Base-by-base conservation (phyloP, 257 asterid genomes). In the Henckelia pumila region DNA sequence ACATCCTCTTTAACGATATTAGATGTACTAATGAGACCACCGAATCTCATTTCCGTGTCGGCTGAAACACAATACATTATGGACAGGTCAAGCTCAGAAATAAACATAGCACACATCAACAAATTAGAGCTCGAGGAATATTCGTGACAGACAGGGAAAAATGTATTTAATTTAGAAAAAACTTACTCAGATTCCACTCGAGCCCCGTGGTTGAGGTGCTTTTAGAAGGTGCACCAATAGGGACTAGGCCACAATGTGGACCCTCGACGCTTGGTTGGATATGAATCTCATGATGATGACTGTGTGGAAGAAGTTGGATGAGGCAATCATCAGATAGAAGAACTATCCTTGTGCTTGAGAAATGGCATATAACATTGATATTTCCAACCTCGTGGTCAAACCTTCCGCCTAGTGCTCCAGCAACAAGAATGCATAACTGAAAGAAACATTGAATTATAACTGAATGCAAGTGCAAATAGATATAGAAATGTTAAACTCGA, bases 361-460 rank as follows among this genome's bases (percentile, higher is more conserved):
- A 94, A 61, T 61, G 81, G 63, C 85, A 94, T 22, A 88, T 67
- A 8, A 88, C 91, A 24, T 94, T 91, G 77, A 88, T 87, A 63
- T 94, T 94, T 61, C 96, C 97, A 73, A 84, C 76, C 83, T 94
- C 97, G 44, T 91, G 99, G 69, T 94, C 96, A 70, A 91, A 94
- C 77, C 99, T 87, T 71, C 99, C 99, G 72, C 99, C 99, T 63
- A 91, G 95, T 44, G 96, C 99, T 67, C 97, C 99, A 25, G 86
- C 84, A 67, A 80, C 97, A 68, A 88, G 96, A 75, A 94, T 78
- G 81, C 88, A 81, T 44, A 85, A n/a, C 97, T 90, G 88, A 56
- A 84, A 74, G 56, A 25, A 35, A 75, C 56, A 67, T 23, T 35
- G 6, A 17, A 40, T 8, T 29, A 67, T 10, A 50, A 74, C 49